Evolutionary conservation across 306 rosid genomes (phyloP), one percentile per base, ranked within the genome.

Genomic region (Astragalus glycyphyllos): DNA sequence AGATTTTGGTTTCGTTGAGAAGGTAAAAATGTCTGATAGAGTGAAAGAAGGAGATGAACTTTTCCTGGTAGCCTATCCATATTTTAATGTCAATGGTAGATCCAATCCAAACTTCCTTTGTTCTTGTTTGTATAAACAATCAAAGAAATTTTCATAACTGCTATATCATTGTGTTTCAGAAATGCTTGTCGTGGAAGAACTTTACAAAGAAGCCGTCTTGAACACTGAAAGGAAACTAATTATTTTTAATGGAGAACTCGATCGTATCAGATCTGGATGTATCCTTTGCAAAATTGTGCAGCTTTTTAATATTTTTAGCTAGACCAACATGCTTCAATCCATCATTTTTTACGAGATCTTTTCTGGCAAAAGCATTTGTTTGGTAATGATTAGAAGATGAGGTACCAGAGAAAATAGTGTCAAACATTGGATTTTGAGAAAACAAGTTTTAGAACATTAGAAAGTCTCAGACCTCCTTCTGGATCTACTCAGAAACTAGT

Each of bases 191-290:
- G 98, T 93, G 11, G 96, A 93, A 83, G 98, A 93, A 79, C 97
- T 93, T 77, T 93, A 85, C 86, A 86, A 76, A 73, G 98, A 93
- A 59, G 97, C 98, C 5, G 96, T 93, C 55, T 34, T 72, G 81
- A 93, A 90, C 81, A 84, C 96, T 12, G 68, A 80, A n/a, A 73
- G 97, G 37, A 93, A 88, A 63, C 83, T 93, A 58, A 89, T 90
- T 49, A 84, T 93, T 77, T 93, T 93, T 77, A 93, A 93, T 5
- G 98, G 98, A 68, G 98, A 93, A 79, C 90, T 93, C 38, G 97
- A 90, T 62, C 96, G 97, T 2, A 93, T 93, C 79, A 87, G 98
- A 86, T 93, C 98, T 29, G 98, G 98, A 16, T 93, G 98, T 93
- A 88, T 93, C 98, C 94, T 93, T 81, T 72, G n/a, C 65, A 68